Conservation (phyloP, 345 rosid genomes). For the Pugionium dolabratum region DNA sequence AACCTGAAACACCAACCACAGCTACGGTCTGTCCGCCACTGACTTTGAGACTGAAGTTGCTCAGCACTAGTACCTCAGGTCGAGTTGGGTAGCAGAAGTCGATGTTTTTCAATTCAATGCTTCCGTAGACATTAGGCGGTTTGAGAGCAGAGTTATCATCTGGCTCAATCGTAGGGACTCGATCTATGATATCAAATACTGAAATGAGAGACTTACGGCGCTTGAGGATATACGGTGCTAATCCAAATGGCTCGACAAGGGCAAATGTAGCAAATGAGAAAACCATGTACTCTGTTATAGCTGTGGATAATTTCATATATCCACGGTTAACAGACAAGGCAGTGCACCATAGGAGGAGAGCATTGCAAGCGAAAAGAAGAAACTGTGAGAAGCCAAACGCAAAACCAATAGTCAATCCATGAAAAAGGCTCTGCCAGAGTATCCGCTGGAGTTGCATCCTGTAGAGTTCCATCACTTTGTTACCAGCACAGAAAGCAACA, state of each 20-base stretch:
- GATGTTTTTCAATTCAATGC: conserved; percentile 91
- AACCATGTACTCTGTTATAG: conserved; percentile 92
- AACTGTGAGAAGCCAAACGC: conserved; percentile 99
- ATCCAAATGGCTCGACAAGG: conserved; percentile 97
- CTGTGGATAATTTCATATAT: conserved; percentile 60
- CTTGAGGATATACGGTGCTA: conserved; percentile 98
- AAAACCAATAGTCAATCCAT: conserved; percentile 92
- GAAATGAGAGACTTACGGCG: conserved; percentile 87
- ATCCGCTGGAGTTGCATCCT: conserved; percentile 78
- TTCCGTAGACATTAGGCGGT: conserved; percentile 94
- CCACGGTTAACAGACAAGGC: conserved; percentile 59
- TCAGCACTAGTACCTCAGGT: conserved; percentile 82
- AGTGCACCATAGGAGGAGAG: conserved; percentile 96
- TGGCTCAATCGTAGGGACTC: conserved; percentile 95
- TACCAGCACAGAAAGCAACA: conserved; percentile 99
- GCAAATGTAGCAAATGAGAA: conserved; percentile 99
- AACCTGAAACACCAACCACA: conserved; percentile 98
- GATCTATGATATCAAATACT: conserved; percentile 94
- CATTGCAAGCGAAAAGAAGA: conserved; percentile 98
- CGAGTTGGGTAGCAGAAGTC: conserved; percentile 97
- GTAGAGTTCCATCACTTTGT: conserved; percentile 98
- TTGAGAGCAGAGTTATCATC: conserved; percentile 87
- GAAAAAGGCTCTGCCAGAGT: conserved; percentile 82
- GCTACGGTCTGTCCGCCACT: conserved; percentile 97
- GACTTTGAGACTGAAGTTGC: conserved; percentile 96